Percentiles rank a stretch among this genome's conserved stretches.
Evolutionary conservation across 2,329 filamentous ascomycete species (phyloP).

Genomic region (Clarireedia sp.): DNA sequence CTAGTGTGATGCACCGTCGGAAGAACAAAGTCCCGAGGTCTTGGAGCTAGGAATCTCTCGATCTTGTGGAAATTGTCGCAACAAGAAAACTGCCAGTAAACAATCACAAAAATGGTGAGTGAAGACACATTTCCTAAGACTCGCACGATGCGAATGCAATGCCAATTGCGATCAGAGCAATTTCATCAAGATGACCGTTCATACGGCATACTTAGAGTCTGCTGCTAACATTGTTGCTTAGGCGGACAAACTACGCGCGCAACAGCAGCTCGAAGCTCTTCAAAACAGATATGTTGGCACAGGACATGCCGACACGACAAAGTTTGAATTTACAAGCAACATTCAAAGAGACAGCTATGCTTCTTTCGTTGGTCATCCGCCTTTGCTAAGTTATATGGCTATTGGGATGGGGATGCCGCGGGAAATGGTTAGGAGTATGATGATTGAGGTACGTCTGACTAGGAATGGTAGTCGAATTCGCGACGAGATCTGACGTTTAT

Average conservation of each 20-base stretch:
- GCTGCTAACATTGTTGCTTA: slow-evolving; percentile 26
- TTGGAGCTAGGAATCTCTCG: too few species aligned
- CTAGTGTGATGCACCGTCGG: too few species aligned
- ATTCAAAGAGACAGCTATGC: slow-evolving; percentile 89
- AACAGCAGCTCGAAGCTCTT: slow-evolving; percentile 94
- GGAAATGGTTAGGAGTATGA: slow-evolving; percentile 68
- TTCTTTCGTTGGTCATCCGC: slow-evolving; percentile 82
- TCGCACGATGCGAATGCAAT: too few species aligned
- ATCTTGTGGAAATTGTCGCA: neutral
- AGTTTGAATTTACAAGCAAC: slow-evolving; percentile 96
- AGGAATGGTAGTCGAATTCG: too few species aligned
- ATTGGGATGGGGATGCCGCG: slow-evolving; percentile 80
- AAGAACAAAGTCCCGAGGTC: too few species aligned
- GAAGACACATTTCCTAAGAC: neutral
- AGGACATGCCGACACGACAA: slow-evolving; percentile 91
- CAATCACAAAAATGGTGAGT: neutral
- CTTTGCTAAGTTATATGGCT: slow-evolving; percentile 79
- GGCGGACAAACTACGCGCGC: slow-evolving; percentile 97
- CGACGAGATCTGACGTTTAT: neutral
- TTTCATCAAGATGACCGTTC: too few species aligned
- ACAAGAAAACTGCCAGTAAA: neutral
- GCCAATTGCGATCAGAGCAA: neutral
- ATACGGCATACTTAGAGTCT: neutral
- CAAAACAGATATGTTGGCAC: slow-evolving; percentile 95
- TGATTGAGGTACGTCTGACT: slow-evolving; percentile 59